A percentile compares a stretch with the other conserved stretches of the same genome.
Evolutionary conservation across 352 stramenopile genomes (phyloP).

Genomic region (Globisporangium radiosum): DNA sequence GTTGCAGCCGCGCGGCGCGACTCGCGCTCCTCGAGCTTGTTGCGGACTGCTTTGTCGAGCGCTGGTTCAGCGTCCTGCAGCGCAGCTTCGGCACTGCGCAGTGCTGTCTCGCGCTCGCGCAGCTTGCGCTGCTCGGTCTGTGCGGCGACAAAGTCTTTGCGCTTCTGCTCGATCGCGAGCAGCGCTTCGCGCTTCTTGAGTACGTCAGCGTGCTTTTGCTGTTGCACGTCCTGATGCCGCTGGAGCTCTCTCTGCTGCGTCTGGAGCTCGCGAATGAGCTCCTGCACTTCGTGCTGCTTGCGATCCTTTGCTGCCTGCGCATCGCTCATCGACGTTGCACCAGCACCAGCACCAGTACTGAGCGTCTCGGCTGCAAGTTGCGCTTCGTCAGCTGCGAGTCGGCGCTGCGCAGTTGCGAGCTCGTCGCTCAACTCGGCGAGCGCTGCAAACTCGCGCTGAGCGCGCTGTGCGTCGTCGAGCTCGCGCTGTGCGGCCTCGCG

Average conservation of each 20-base stretch:
- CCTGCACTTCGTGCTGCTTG: conserved; percentile 41
- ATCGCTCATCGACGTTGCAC: conserved; percentile 25
- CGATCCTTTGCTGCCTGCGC: conserved; percentile 37
- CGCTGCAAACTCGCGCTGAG: conserved; percentile 24
- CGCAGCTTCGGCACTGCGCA: conserved; percentile 38
- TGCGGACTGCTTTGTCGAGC: conserved; percentile 32
- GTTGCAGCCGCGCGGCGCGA: conserved; percentile 20
- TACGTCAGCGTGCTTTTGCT: conserved; percentile 61
- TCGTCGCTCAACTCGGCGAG: conserved; percentile 30
- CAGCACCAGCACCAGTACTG: conserved; percentile 18
- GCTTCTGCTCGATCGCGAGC: conserved; percentile 35
- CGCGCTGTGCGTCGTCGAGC: conserved; percentile 26
- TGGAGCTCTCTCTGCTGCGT: conserved; percentile 48
- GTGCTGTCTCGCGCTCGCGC: conserved; percentile 43
- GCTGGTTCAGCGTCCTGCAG: conserved; percentile 32
- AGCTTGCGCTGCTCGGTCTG: conserved; percentile 45
- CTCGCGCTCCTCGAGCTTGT: conserved; percentile 38
- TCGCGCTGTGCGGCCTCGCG: conserved; percentile 17
- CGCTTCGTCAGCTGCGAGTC: conserved; percentile 31
- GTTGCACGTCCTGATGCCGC: conserved; percentile 32
- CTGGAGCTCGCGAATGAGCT: conserved; percentile 46
- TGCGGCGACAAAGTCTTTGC: conserved; percentile 45
- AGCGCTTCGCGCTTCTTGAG: conserved; percentile 56
- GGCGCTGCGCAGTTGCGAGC: conserved; percentile 16
- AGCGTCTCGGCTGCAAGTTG: conserved; percentile 30